These are phyloP conservation scores for Backusella psychrophila DNA, from an alignment of 192 early-diverging fungal species.

Conservation along the genomic window DNA sequence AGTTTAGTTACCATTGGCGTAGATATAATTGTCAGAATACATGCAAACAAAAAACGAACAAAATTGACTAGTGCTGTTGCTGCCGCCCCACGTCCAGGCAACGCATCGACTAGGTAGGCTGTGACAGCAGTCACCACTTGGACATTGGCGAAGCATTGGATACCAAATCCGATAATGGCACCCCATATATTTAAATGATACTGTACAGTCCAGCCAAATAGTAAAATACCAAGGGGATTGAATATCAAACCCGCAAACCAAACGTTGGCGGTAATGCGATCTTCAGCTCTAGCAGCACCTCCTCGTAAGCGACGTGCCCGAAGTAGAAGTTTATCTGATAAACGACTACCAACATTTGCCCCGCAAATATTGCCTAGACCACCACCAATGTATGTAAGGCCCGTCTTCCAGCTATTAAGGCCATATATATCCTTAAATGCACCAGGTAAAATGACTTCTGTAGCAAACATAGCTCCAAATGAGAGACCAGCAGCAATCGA, in stretches of 20 bases:
- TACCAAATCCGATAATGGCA: constrained; percentile 37
- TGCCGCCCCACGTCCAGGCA: constrained; percentile 41
- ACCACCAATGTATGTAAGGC: background rate
- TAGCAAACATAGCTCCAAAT: constrained; percentile 48
- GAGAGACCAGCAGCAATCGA: constrained; percentile 37
- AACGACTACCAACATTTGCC: constrained; percentile 33
- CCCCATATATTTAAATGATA: constrained; percentile 32
- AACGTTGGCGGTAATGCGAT: constrained; percentile 38
- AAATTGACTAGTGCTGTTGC: constrained; percentile 44
- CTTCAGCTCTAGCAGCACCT: constrained; percentile 33
- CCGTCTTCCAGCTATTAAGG: constrained; percentile 22
- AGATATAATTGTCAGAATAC: constrained; percentile 36
- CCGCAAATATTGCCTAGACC: constrained; percentile 41
- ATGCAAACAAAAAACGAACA: constrained; percentile 39
- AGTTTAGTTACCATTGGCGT: constrained; percentile 42
- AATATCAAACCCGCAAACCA: constrained; percentile 39
- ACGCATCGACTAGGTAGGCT: constrained; percentile 41
- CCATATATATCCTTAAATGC: constrained; percentile 4
- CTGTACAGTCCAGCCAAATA: constrained; percentile 42
- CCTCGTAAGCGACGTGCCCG: constrained; percentile 31
- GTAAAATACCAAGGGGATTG: constrained; percentile 36
- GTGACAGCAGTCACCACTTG: constrained; percentile 36
- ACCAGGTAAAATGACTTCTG: constrained; percentile 27
- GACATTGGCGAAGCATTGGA: constrained; percentile 43
- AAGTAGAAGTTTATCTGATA: constrained; percentile 39